Evolutionary conservation across 257 asterid genomes (phyloP), one percentile per base, ranked within the genome.

Genomic region (Rehmannia glutinosa): DNA sequence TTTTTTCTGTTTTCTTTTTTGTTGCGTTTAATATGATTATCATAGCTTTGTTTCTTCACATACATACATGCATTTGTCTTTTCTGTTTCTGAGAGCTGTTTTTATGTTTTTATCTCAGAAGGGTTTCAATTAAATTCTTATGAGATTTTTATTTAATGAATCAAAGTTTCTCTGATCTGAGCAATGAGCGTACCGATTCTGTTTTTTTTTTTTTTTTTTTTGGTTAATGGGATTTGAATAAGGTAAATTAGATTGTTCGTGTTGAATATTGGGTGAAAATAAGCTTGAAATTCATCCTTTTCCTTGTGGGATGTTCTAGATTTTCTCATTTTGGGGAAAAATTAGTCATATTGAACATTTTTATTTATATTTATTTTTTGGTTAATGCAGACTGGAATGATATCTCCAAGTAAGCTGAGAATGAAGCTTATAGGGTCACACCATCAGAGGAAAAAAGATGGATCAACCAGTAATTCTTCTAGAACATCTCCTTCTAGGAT

Each of bases 381-480:
- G 20, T 61, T 41, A 21, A 25, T 82, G 79, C 78, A 92, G 98
- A 80, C 81, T 74, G 98, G 97, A 24, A 70, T 87, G 27, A 73
- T 92, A 73, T 92, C 98, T 69, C 98, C 98, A 12, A 89, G 96
- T 78, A 92, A 90, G 78, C 63, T 92, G 78, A 87, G 98, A 79
- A 84, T 92, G 91, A 87, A 90, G 84, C 91, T 94, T 23, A 77
- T 88, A 20, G 96, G 92, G 45, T 20, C 86, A n/a, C 76, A 70
- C 54, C 70, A 78, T 71, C 95, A 80, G 73, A 88, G 70, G 96
- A 88, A 85, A 64, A 83, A 82, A 21, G 95, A 85, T 16, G 96
- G 87, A 73, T 94, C 97, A 73, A 88, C 84, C 77, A 35, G 83
- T 69, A 86, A 85, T 66, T 93, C 99, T 65, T 83, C 97, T 41